These are phyloP conservation scores for Plectranthus barbatus DNA, from an alignment of 257 asterid genomes.

Conservation along the genomic window DNA sequence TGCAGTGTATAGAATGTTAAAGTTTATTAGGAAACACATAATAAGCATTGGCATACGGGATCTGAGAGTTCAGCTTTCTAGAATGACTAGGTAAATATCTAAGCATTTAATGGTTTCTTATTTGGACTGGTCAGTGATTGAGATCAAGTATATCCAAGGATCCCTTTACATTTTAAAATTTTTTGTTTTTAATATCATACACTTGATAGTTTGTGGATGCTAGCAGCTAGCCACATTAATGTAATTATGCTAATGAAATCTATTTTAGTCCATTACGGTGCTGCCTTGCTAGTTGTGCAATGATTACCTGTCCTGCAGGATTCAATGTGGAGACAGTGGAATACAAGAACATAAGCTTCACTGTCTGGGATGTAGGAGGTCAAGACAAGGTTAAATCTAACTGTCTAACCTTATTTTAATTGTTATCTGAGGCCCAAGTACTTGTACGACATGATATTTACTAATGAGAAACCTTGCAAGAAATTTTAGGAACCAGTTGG, in stretches of 20 bases:
- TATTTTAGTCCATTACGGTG: neutral
- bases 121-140: neutral
- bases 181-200: neutral
- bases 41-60: neutral
- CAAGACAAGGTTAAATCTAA: constrained; percentile 33
- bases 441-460: neutral
- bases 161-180: neutral
- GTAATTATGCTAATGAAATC: neutral
- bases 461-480: neutral
- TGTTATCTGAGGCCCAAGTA: neutral
- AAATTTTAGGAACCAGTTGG: neutral
- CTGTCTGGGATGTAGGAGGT: constrained; percentile 37
- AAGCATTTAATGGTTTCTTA: neutral
- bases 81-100: neutral
- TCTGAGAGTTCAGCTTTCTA: neutral
- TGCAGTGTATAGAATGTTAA: neutral
- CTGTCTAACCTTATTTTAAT: neutral
- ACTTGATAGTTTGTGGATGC: neutral
- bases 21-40: neutral
- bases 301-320: constrained; percentile 11
- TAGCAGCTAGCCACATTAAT: neutral
- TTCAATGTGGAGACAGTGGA: constrained; percentile 35
- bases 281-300: neutral
- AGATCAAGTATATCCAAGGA: neutral
- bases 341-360: constrained; percentile 34